A percentile compares a stretch with the other conserved stretches of the same genome.
Conservation (phyloP, 441 rosid genomes). For the Brassica hybrid region DNA sequence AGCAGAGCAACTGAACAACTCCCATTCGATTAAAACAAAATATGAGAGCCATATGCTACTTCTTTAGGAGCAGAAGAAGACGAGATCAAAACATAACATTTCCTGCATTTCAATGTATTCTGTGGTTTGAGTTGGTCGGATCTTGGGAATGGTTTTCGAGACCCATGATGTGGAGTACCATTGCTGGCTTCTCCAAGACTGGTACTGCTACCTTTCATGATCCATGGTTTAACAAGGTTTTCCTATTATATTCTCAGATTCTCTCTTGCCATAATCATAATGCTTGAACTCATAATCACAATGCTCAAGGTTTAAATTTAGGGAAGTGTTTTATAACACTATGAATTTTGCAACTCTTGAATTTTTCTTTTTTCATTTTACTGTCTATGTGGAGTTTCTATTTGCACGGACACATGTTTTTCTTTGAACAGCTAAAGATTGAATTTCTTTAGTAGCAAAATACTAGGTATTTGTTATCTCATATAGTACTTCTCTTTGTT, state of each 20-base stretch:
- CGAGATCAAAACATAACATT: too few species aligned
- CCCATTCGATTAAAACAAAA: not conserved
- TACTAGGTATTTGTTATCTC: not conserved
- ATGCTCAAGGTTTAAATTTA: constrained; percentile 13
- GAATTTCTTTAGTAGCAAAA: not conserved
- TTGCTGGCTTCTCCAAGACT: constrained; percentile 49
- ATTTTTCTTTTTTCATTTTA: not conserved
- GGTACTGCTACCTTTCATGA: constrained; percentile 66
- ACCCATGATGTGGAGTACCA: constrained; percentile 66
- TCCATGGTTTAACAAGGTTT: not conserved
- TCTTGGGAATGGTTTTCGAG: constrained; percentile 35
- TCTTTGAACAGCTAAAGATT: constrained; percentile 47
- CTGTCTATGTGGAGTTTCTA: not conserved
- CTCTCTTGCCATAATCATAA: constrained; percentile 42
- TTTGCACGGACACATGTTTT: constrained; percentile 82
- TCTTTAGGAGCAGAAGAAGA: not conserved
- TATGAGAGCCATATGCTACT: not conserved
- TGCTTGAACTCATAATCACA: constrained; percentile 2
- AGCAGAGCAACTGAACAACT: not conserved
- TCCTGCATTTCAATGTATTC: too few species aligned
- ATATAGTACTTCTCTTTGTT: not conserved
- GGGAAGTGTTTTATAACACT: not conserved
- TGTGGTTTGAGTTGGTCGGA: not conserved
- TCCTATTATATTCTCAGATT: not conserved
- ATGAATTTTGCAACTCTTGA: not conserved